phyloP scores from a whole-genome alignment of 345 rosid genomes.

The Boechera stricta region DNA sequence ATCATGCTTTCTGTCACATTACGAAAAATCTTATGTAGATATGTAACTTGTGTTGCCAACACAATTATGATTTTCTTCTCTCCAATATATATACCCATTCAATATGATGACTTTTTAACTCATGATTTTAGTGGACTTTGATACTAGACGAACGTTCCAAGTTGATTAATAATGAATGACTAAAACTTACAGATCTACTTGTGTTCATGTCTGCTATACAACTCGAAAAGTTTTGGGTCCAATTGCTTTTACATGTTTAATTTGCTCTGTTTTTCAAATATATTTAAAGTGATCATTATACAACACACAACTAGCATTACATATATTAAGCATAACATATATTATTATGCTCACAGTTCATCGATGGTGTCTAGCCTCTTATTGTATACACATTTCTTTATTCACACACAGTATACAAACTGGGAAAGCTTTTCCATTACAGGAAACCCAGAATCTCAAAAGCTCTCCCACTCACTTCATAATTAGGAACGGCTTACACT shows the following conservation, averaged over 20 bases:
- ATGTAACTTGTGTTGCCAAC: background rate
- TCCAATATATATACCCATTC: background rate
- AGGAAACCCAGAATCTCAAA: constrained; percentile 43
- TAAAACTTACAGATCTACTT: constrained; percentile 4
- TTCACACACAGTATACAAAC: constrained; percentile 23
- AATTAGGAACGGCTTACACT: constrained; percentile 33
- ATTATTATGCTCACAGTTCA: constrained; percentile 25
- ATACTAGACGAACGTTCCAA: background rate
- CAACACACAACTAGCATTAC: constrained; percentile 20
- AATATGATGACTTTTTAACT: background rate
- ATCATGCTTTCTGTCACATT: background rate
- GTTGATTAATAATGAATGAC: background rate
- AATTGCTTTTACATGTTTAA: too few species aligned
- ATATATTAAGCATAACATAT: background rate
- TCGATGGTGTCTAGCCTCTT: constrained; percentile 30
- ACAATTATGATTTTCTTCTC: background rate
- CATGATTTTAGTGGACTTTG: background rate
- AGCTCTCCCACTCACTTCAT: constrained; percentile 6
- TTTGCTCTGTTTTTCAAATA: too few species aligned
- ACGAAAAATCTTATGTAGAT: too few species aligned
- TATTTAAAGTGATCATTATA: constrained; percentile 30
- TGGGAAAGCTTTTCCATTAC: constrained; percentile 46
- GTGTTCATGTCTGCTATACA: constrained; percentile 40
- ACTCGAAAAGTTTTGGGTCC: constrained; percentile 44
- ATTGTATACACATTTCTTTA: constrained; percentile 30